phyloP scores from a whole-genome alignment of 2,329 filamentous ascomycete genomes.

The Ascochyta clinopodiicola region DNA sequence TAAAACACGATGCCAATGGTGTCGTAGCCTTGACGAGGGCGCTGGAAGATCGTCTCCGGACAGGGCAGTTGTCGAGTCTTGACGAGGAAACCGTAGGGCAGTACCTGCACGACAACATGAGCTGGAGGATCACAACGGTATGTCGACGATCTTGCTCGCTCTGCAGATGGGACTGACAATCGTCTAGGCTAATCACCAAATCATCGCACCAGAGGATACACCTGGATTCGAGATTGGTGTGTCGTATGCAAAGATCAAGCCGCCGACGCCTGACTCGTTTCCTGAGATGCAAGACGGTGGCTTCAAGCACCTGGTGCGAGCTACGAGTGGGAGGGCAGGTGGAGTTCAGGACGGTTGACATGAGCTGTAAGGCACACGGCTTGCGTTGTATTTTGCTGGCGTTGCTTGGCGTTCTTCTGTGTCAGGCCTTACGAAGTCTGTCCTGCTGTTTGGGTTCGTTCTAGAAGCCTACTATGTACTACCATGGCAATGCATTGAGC shows the following conservation, averaged over 20 bases:
- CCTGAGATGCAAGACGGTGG: slow-evolving; percentile 19
- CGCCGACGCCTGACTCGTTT: slow-evolving; percentile 34
- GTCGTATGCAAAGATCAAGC: slow-evolving; percentile 48
- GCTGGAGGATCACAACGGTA: slow-evolving; percentile 35
- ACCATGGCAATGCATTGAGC: slow-evolving; percentile 9
- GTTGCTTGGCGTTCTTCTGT: neutral
- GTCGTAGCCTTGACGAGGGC: slow-evolving; percentile 55
- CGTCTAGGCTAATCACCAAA: slow-evolving; percentile 46
- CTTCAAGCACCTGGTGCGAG: slow-evolving; percentile 14
- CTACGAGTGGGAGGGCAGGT: slow-evolving; percentile 14
- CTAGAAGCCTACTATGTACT: slow-evolving; percentile 8
- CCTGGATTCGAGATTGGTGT: slow-evolving; percentile 51
- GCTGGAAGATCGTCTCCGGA: slow-evolving; percentile 45
- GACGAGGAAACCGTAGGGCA: slow-evolving; percentile 25
- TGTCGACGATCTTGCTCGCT: neutral
- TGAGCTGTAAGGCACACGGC: neutral
- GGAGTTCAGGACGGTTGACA: slow-evolving; percentile 2
- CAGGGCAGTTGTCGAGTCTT: slow-evolving; percentile 42
- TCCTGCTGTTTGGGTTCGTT: slow-evolving; percentile 4
- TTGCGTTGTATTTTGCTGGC: neutral
- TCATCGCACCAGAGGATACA: slow-evolving; percentile 41
- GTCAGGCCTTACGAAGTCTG: neutral
- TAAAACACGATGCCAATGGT: slow-evolving; percentile 36
- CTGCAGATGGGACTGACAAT: neutral
- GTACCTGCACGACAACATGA: slow-evolving; percentile 32